Evolutionary conservation across 768 basidiomycete species (phyloP), one percentile per base, ranked within the genome.

Genomic region (Lentinus tigrinus): DNA sequence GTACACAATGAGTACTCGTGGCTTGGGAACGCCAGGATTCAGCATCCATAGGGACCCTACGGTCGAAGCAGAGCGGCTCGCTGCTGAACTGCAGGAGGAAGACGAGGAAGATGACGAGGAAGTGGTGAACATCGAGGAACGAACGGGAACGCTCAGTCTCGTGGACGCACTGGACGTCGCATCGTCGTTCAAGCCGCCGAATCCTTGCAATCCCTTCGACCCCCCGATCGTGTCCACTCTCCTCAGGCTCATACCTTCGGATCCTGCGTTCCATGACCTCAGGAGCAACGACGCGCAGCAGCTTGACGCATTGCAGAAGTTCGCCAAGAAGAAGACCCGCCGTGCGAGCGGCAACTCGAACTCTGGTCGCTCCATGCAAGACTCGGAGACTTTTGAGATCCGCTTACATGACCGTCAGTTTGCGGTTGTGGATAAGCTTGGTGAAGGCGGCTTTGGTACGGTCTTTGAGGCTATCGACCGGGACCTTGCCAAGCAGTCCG

Each of bases 371-470:
- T 4, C 62, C 75, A 60, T 61, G 11, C 70, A 70, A 26, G 67
- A 73, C 8, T 70, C 78, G 3, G 73, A 74, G 37, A 70, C 68
- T 23, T 79, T 89, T 69, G 65, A 81, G 21, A 69, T 98, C 40
- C 75, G 73, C 17, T 75, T 98, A n/a, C 78, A 78, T 44, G 87
- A 80, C 3, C 82, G 81, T 57, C 76, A 76, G 52, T 93, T 90
- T 67, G 81, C 81, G 52, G 84, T 98, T 4, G 75, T 79, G 3
- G 89, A 89, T 60, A 99, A 98, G 71, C 79, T 99, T 23, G 97
- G 97, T 17, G 97, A 99, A 74, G 97, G 97, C 5, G 93, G 95
- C 0, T 99, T 96, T 65, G 97, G 96, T 2, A 83, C 89, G 3
- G 97, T 99, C n/a, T 99, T 96, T 77, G 83, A 88, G 60, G 92